A percentile compares a stretch with the other conserved stretches of the same genome.
phyloP scores from a whole-genome alignment of 768 basidiomycete genomes.

The Cantharellus anzutake region DNA sequence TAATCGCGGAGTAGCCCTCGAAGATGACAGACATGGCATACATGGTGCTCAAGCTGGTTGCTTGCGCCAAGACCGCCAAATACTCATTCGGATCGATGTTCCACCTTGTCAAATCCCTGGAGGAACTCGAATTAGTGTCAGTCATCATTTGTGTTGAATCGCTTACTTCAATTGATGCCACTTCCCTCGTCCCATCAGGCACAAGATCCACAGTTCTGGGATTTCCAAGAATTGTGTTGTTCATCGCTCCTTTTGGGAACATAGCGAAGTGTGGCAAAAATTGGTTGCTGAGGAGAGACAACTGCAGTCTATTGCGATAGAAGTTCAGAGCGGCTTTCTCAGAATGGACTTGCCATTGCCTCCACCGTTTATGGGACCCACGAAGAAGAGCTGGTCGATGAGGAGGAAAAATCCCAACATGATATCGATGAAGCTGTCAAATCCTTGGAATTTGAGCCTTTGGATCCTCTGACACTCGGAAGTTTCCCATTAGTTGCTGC shows the following conservation, averaged over 20 bases:
- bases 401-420: slow-evolving; percentile 1
- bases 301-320: not conserved
- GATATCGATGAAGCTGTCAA: slow-evolving; percentile 9
- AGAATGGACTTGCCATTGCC: no score
- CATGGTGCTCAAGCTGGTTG: no score
- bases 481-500: slow-evolving; percentile 52
- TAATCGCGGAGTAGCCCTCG: no score
- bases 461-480: slow-evolving; percentile 59
- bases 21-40: no score
- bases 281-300: slow-evolving; percentile 50
- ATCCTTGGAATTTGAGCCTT: slow-evolving; percentile 41
- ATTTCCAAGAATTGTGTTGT: slow-evolving; percentile 47
- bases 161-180: no score
- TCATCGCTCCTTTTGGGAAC: slow-evolving; percentile 69
- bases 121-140: no score
- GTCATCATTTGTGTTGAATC: no score
- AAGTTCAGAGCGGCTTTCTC: no score
- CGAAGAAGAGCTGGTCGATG: not conserved
- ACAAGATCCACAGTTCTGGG: slow-evolving; percentile 11
- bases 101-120: no score
- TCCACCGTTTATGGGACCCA: not conserved
- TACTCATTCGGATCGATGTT: no score
- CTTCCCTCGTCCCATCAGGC: slow-evolving; percentile 2
- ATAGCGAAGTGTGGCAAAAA: slow-evolving; percentile 53
- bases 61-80: no score